phyloP scores from a whole-genome alignment of 148 eudicot genomes.

The Silene latifolia region DNA sequence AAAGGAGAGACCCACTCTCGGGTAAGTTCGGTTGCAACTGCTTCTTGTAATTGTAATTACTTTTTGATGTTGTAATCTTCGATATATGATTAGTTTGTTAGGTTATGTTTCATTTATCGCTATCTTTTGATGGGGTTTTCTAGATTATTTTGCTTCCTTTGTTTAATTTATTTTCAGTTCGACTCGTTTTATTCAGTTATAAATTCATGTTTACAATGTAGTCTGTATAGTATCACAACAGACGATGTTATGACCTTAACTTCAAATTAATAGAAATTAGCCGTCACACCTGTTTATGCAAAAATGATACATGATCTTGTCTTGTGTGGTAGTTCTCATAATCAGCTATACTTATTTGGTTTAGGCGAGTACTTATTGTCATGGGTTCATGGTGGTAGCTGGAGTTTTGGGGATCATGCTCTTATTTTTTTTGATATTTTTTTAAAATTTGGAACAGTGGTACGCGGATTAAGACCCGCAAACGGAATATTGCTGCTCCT shows the following conservation, averaged over 20 bases:
- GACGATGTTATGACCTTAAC: too few relatives aligned
- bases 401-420: background rate
- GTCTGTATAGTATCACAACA: background rate
- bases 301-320: background rate
- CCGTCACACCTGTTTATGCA: background rate
- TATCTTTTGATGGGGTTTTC: background rate
- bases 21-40: constrained; percentile 39
- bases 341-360: background rate
- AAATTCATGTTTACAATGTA: background rate
- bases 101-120: background rate
- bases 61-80: background rate
- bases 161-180: background rate
- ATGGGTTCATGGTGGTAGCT: background rate
- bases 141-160: background rate
- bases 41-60: background rate
- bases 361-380: background rate
- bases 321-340: background rate
- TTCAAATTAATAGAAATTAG: too few relatives aligned
- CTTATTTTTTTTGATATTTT: background rate
- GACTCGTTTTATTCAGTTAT: background rate
- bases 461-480: constrained; percentile 99
- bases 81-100: background rate
- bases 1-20: constrained; percentile 97
- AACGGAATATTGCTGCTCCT: constrained; percentile 99
- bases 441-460: constrained; percentile 57